Evolutionary conservation across 2,329 filamentous ascomycete genomes (phyloP).

Genomic region (Colletotrichum sp.): DNA sequence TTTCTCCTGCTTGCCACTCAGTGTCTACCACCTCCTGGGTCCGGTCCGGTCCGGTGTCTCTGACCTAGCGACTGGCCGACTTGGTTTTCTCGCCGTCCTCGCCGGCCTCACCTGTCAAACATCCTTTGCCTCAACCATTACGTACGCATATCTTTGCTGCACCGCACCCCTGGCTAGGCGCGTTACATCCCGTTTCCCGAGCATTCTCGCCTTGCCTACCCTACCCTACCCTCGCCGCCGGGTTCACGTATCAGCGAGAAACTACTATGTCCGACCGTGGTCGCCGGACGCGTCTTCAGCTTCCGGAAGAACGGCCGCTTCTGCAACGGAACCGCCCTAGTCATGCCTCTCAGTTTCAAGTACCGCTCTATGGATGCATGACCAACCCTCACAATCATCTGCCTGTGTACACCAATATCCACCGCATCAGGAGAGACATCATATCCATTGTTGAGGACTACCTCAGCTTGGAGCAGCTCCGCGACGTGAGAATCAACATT

Average conservation of each 20-base stretch:
- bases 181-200: not conserved
- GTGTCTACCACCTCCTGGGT: not conserved
- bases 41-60: not conserved
- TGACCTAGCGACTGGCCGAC: not conserved
- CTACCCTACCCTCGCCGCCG: not conserved
- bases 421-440: constrained; percentile 71
- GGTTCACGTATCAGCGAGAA: not conserved
- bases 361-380: constrained; percentile 56
- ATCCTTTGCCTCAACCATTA: not conserved
- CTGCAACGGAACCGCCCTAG: constrained; percentile 39
- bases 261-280: constrained; percentile 25
- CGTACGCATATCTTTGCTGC: not conserved
- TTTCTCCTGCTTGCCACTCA: not conserved
- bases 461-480: constrained; percentile 75
- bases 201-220: not conserved
- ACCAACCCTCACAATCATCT: constrained; percentile 66
- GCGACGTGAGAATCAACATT: constrained; percentile 82
- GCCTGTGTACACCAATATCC: constrained; percentile 80
- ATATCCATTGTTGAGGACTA: constrained; percentile 67
- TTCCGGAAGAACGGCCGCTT: constrained; percentile 34
- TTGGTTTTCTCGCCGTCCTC: not conserved
- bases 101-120: not conserved
- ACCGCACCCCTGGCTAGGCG: not conserved
- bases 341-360: constrained; percentile 38
- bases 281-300: constrained; percentile 17